phyloP scores from a whole-genome alignment of 345 rosid species.

The Camelina hispida region DNA sequence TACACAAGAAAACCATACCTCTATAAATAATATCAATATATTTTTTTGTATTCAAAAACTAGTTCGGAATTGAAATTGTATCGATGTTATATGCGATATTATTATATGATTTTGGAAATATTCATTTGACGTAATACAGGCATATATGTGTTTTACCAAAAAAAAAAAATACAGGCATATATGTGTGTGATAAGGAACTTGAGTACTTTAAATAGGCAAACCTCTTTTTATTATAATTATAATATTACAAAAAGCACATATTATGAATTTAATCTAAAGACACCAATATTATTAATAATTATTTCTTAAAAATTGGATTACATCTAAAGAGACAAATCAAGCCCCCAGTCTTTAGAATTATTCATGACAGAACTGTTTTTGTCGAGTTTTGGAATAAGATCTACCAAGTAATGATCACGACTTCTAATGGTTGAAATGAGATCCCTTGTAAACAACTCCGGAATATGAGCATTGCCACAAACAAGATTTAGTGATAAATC shows the following conservation, averaged over 20 bases:
- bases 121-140: no score
- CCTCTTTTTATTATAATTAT: neutral
- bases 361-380: neutral
- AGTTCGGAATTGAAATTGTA: no score
- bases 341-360: constrained; percentile 12
- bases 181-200: neutral
- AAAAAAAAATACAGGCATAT: no score
- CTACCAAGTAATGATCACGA: neutral
- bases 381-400: neutral
- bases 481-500: constrained; percentile 11
- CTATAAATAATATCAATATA: no score
- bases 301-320: neutral
- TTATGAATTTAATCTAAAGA: neutral
- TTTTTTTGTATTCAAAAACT: no score
- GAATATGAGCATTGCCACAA: constrained; percentile 14
- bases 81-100: no score
- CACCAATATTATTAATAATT: neutral
- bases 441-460: constrained; percentile 30
- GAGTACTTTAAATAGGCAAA: neutral
- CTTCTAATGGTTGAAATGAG: constrained; percentile 39
- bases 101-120: no score
- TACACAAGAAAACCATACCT: no score
- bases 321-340: constrained; percentile 33
- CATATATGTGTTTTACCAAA: no score
- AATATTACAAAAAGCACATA: constrained; percentile 18